Percentiles rank a stretch among this genome's conserved stretches.
Evolutionary conservation across 73 alveolate species (phyloP).

Genomic region (Symbiodinium natans): DNA sequence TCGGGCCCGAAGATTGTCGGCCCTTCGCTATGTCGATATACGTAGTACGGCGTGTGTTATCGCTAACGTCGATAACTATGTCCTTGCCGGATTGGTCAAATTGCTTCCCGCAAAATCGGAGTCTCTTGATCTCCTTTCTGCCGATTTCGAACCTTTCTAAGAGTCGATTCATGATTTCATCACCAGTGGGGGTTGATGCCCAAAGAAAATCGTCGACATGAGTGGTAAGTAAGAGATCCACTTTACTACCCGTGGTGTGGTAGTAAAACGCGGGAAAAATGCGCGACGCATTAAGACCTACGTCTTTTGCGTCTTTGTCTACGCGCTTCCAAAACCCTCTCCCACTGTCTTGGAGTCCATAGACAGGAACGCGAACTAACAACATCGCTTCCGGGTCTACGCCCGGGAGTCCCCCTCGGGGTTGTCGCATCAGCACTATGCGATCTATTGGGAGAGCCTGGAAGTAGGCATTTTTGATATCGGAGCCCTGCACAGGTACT

Average conservation of each 20-base stretch:
- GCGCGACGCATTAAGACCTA: neutral
- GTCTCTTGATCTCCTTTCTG: neutral
- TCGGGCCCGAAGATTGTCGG: neutral
- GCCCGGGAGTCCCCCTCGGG: neutral
- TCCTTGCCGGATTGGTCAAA: neutral
- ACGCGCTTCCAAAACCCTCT: conserved; percentile 32
- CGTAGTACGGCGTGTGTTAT: neutral
- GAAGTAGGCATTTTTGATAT: conserved; percentile 3
- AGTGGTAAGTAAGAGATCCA: neutral
- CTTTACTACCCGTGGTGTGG: neutral
- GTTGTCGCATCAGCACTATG: neutral
- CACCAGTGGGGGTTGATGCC: neutral
- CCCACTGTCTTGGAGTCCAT: conserved; percentile 8
- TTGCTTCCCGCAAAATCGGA: conserved; percentile 4
- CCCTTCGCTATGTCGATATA: neutral
- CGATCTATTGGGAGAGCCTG: neutral
- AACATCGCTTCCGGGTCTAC: neutral
- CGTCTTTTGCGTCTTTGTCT: neutral
- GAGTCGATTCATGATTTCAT: neutral
- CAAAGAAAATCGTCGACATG: conserved; percentile 19
- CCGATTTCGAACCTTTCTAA: neutral
- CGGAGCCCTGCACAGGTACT: neutral
- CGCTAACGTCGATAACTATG: neutral
- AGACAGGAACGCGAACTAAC: neutral
- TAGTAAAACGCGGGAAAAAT: neutral